phyloP scores from a whole-genome alignment of 352 stramenopile genomes.

The Bremia lactucae region DNA sequence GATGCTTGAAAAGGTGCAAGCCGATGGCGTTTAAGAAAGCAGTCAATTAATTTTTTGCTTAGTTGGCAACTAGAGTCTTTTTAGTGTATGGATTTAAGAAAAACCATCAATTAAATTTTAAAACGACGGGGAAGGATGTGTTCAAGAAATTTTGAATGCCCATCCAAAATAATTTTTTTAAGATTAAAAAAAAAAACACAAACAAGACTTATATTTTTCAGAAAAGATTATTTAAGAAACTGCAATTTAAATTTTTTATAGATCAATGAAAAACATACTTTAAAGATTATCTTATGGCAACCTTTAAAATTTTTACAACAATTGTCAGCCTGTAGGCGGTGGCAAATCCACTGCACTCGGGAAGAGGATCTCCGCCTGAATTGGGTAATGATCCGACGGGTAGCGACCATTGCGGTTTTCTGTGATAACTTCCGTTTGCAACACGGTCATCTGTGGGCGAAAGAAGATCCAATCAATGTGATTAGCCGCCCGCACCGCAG shows the following conservation, averaged over 20 bases:
- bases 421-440: conserved; percentile 73
- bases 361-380: conserved; percentile 73
- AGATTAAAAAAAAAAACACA: no score
- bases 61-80: no score
- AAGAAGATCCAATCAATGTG: conserved; percentile 88
- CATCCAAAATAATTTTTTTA: no score
- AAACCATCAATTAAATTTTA: conserved; percentile 19
- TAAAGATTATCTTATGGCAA: background rate
- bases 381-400: conserved; percentile 82
- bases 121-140: conserved; percentile 10
- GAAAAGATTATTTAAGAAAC: no score
- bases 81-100: no score
- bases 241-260: no score
- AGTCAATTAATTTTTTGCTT: no score
- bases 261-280: no score
- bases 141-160: no score
- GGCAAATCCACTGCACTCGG: conserved; percentile 45
- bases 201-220: no score
- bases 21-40: conserved; percentile 16
- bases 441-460: conserved; percentile 61
- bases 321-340: conserved; percentile 18
- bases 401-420: conserved; percentile 72
- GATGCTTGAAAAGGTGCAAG: conserved; percentile 66
- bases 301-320: conserved; percentile 5
- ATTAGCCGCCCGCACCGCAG: conserved; percentile 51